These are phyloP conservation scores for Phialophora macrospora DNA, from an alignment of 2,329 filamentous ascomycete species.

Conservation along the genomic window DNA sequence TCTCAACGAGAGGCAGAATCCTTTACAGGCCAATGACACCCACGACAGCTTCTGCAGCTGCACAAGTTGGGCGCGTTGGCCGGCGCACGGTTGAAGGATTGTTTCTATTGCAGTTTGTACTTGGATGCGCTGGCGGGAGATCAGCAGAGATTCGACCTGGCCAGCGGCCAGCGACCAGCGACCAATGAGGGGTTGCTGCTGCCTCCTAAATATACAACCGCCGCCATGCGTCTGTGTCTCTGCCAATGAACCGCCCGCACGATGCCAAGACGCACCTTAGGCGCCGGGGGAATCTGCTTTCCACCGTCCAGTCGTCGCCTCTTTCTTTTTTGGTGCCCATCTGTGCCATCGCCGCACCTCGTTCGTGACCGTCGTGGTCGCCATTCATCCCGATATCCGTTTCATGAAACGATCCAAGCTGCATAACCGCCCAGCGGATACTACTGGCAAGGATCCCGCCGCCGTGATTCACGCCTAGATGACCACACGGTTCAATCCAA, in stretches of 20 bases:
- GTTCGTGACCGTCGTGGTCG: not conserved
- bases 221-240: not conserved
- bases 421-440: slow-evolving; percentile 14
- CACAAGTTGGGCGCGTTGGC: not conserved
- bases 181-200: not conserved
- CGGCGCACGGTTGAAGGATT: slow-evolving; percentile 4
- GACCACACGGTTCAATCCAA: not conserved
- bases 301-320: not conserved
- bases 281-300: not conserved
- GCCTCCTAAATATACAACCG: slow-evolving; percentile 2
- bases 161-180: too few relatives aligned
- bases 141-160: slow-evolving; percentile 2
- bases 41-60: not conserved
- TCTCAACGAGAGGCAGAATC: not conserved
- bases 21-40: not conserved
- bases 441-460: not conserved
- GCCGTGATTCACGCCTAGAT: slow-evolving; percentile 6
- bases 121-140: slow-evolving; percentile 5
- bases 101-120: not conserved
- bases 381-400: not conserved
- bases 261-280: not conserved
- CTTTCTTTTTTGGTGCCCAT: not conserved
- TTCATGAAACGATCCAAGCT: slow-evolving; percentile 16
- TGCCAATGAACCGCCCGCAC: not conserved
- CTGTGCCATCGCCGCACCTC: not conserved